Conservation (phyloP, 257 asterid species). For the Catharanthus roseus region DNA sequence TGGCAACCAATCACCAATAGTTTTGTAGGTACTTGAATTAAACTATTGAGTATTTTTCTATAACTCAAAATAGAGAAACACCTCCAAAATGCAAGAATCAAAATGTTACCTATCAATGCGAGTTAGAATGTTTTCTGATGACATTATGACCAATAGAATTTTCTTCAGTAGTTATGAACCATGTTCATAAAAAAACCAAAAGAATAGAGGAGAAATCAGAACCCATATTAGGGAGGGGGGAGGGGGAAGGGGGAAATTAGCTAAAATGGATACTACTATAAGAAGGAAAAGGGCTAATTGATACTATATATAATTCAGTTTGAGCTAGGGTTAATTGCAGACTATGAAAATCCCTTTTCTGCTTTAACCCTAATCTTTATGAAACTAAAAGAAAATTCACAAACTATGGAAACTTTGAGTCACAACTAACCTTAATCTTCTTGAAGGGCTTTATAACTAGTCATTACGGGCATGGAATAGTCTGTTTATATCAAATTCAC, state of each 20-base stretch:
- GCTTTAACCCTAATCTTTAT: background rate
- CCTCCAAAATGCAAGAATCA: background rate
- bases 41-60: background rate
- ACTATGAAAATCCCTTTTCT: background rate
- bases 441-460: constrained; percentile 89
- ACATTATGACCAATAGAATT: constrained; percentile 88
- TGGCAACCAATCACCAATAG: background rate
- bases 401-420: background rate
- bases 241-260: too few species aligned
- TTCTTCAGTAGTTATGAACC: constrained; percentile 55
- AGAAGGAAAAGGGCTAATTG: background rate
- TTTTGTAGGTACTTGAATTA: background rate
- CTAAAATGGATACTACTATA: too few species aligned
- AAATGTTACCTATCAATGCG: constrained; percentile 65
- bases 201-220: background rate
- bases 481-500: constrained; percentile 78
- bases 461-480: constrained; percentile 99
- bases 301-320: too few species aligned
- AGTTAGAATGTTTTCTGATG: constrained; percentile 68
- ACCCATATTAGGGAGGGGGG: background rate
- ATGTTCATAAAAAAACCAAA: constrained; percentile 27
- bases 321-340: background rate
- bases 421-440: constrained; percentile 63
- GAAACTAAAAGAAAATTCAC: background rate
- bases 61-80: background rate